Percentiles rank a stretch among this genome's conserved stretches.
Conservation (phyloP, 208 protist genomes). For the Crithidia sp. region DNA sequence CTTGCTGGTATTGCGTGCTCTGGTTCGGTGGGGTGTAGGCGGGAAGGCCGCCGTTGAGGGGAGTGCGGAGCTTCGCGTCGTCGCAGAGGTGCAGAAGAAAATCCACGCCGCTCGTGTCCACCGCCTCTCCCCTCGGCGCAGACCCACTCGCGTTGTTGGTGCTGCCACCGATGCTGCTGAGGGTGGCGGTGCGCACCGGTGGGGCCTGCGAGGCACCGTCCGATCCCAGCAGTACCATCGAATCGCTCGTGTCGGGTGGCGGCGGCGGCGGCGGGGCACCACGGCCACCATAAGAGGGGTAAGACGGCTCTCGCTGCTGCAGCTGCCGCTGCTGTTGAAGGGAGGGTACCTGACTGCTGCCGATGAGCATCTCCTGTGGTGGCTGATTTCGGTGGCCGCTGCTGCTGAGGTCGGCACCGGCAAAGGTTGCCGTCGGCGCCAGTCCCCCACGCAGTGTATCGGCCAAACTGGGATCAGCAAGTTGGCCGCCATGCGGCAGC, state of each 20-base stretch:
- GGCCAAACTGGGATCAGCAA: constrained; percentile 10
- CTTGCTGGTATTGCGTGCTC: too few relatives aligned
- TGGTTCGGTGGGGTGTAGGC: too few relatives aligned
- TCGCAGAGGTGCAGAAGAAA: constrained; percentile 74
- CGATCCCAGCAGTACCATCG: constrained; percentile 21
- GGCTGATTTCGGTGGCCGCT: too few relatives aligned
- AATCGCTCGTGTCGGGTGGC: not conserved
- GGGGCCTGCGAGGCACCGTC: constrained; percentile 18
- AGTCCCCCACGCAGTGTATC: constrained; percentile 26
- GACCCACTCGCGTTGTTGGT: not conserved
- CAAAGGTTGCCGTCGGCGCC: not conserved
- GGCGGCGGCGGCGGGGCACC: too few relatives aligned
- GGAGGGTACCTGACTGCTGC: constrained; percentile 25
- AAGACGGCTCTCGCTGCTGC: not conserved
- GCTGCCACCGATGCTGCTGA: not conserved
- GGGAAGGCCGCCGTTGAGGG: constrained; percentile 33
- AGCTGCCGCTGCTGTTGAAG: constrained; percentile 13
- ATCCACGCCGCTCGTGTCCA: constrained; percentile 49
- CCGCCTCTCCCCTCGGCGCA: not conserved
- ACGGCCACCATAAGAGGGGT: too few relatives aligned
- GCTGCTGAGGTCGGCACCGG: not conserved
- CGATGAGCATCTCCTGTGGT: constrained; percentile 22
- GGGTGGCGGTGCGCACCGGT: not conserved
- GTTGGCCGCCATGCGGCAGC: not conserved
- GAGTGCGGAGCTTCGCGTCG: constrained; percentile 55